Evolutionary conservation across 192 early-diverging fungal species (phyloP).

Genomic region (Dissophora ornata): DNA sequence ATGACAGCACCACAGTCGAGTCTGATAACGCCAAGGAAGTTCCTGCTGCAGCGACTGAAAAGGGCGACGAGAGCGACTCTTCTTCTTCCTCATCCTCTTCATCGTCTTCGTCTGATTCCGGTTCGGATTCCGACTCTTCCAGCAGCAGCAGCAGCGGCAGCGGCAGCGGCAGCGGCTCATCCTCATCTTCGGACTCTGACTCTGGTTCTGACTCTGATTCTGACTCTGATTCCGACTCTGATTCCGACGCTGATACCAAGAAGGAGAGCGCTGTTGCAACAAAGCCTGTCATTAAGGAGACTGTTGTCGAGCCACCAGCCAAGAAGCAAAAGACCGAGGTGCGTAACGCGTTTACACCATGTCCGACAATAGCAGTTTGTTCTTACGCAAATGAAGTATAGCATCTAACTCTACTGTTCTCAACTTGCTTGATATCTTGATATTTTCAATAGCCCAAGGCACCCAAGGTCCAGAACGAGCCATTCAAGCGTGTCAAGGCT

Average conservation of each 20-base stretch:
- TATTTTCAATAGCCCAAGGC: conserved; percentile 16
- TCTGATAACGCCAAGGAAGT: conserved; percentile 43
- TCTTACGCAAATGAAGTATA: too few relatives aligned
- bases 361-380: too few relatives aligned
- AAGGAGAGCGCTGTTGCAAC: conserved; percentile 11
- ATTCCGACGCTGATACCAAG: conserved; percentile 27
- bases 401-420: too few relatives aligned
- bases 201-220: conserved; percentile 51
- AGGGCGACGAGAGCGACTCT: conserved; percentile 28
- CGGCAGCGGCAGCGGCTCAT: conserved; percentile 28
- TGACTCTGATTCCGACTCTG: too few relatives aligned
- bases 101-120: conserved; percentile 44
- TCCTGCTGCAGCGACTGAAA: conserved; percentile 18
- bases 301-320: conserved; percentile 25
- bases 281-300: conserved; percentile 33
- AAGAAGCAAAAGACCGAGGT: conserved; percentile 61
- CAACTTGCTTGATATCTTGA: neutral
- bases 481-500: conserved; percentile 86
- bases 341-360: neutral
- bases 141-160: conserved; percentile 18
- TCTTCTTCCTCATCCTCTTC: conserved; percentile 38
- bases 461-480: conserved; percentile 58
- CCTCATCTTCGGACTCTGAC: conserved; percentile 37
- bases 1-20: conserved; percentile 51
- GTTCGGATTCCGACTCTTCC: conserved; percentile 47